phyloP scores from a whole-genome alignment of 495 filamentous ascomycete genomes.

The Podospora comata region DNA sequence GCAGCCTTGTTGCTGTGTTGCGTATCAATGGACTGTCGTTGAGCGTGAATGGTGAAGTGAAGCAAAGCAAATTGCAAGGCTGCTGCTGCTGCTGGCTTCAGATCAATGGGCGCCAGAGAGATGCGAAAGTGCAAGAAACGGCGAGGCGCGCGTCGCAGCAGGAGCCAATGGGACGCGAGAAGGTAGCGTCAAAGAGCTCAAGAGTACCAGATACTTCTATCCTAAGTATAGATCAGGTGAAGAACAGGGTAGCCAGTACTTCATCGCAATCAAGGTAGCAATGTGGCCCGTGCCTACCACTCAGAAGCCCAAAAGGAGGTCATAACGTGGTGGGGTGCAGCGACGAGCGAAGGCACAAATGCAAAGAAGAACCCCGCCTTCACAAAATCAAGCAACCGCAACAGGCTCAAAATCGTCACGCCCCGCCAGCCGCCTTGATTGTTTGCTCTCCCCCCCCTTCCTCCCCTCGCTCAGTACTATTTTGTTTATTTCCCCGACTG shows the following conservation, averaged over 20 bases:
- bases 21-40: neutral
- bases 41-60: neutral
- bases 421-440: constrained; percentile 18
- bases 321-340: neutral
- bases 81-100: neutral
- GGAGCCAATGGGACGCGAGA: constrained; percentile 16
- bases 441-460: constrained; percentile 20
- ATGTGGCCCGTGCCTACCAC: neutral
- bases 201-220: neutral
- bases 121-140: constrained; percentile 17
- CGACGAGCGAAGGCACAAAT: constrained; percentile 18
- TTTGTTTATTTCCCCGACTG: neutral
- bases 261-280: neutral
- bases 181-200: neutral
- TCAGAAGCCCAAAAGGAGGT: neutral
- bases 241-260: neutral
- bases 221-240: neutral
- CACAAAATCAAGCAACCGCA: constrained; percentile 35
- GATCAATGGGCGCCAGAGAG: neutral
- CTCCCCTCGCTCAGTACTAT: constrained; percentile 5
- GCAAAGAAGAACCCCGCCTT: constrained; percentile 36
- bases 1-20: neutral
- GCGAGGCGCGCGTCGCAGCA: constrained; percentile 14
- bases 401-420: constrained; percentile 33
- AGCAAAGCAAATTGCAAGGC: neutral